A percentile compares a stretch with the other conserved stretches of the same genome.
phyloP scores from a whole-genome alignment of 371 early-diverging fungal genomes.

The Mucor indicus region DNA sequence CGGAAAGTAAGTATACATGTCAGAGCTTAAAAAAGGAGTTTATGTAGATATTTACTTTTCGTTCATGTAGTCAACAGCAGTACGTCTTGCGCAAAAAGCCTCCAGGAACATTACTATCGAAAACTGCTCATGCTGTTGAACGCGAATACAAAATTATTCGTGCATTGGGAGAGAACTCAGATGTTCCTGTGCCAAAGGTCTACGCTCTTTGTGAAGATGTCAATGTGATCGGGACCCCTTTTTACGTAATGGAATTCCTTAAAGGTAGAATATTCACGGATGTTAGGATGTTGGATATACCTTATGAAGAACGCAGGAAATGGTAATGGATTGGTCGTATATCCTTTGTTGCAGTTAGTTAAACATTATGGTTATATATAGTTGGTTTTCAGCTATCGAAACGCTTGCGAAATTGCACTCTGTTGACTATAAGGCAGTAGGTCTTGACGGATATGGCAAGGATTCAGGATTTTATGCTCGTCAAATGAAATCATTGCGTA shows the following conservation, averaged over 20 bases:
- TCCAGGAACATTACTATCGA: constrained; percentile 79
- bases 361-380: neutral
- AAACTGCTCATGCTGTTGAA: constrained; percentile 89
- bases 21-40: neutral
- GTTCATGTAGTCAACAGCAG: constrained; percentile 31
- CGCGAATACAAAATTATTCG: constrained; percentile 82
- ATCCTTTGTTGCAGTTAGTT: neutral
- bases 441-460: constrained; percentile 70
- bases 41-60: neutral
- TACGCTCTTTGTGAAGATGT: constrained; percentile 81
- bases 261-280: constrained; percentile 84
- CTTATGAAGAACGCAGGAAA: constrained; percentile 53
- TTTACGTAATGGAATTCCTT: constrained; percentile 94
- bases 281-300: constrained; percentile 53
- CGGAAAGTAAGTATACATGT: constrained; percentile 63
- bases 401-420: constrained; percentile 80
- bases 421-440: constrained; percentile 63
- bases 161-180: constrained; percentile 70
- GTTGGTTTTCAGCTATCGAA: constrained; percentile 72
- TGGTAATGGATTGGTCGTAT: constrained; percentile 35
- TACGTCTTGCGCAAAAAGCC: constrained; percentile 94
- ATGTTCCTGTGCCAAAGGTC: constrained; percentile 89
- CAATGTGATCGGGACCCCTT: constrained; percentile 83
- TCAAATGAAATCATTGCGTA: constrained; percentile 70
- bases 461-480: constrained; percentile 78